Percentiles rank a stretch among this genome's conserved stretches.
These are phyloP conservation scores for Cajanus cajan DNA, from an alignment of 306 rosid species.

Conservation along the genomic window DNA sequence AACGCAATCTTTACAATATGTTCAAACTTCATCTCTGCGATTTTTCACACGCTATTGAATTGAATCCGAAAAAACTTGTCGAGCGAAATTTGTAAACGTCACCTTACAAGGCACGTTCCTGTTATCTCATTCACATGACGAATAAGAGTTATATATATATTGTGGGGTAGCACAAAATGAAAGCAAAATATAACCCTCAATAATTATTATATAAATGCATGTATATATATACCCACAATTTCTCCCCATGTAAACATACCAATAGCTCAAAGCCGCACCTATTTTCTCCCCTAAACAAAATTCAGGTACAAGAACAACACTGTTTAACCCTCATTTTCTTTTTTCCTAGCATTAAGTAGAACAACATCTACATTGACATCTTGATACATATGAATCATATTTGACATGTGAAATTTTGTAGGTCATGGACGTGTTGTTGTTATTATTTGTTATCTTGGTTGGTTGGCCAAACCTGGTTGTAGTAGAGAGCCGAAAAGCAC, in stretches of 20 bases:
- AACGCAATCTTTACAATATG: background rate
- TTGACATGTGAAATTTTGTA: constrained; percentile 29
- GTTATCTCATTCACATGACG: constrained; percentile 36
- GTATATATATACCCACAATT: background rate
- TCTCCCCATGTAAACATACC: constrained; percentile 27
- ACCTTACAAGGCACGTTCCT: constrained; percentile 20
- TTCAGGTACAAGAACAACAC: constrained; percentile 14
- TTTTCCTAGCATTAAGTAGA: background rate
- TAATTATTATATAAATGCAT: background rate
- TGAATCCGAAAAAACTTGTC: background rate
- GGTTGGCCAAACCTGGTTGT: constrained; percentile 22
- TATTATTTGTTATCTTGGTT: constrained; percentile 12
- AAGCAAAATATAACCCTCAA: constrained; percentile 23
- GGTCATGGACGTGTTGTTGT: constrained; percentile 36
- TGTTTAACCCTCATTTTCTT: background rate
- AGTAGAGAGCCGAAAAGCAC: constrained; percentile 33
- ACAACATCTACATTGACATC: background rate
- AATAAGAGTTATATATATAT: constrained; percentile 15
- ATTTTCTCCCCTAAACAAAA: background rate
- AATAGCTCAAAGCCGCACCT: constrained; percentile 5
- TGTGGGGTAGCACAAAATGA: constrained; percentile 16
- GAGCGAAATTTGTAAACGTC: background rate
- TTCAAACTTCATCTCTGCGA: background rate
- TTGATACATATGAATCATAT: background rate
- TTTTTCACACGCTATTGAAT: background rate